phyloP scores from a whole-genome alignment of 768 basidiomycete genomes.

The Naganishia vishniacii region DNA sequence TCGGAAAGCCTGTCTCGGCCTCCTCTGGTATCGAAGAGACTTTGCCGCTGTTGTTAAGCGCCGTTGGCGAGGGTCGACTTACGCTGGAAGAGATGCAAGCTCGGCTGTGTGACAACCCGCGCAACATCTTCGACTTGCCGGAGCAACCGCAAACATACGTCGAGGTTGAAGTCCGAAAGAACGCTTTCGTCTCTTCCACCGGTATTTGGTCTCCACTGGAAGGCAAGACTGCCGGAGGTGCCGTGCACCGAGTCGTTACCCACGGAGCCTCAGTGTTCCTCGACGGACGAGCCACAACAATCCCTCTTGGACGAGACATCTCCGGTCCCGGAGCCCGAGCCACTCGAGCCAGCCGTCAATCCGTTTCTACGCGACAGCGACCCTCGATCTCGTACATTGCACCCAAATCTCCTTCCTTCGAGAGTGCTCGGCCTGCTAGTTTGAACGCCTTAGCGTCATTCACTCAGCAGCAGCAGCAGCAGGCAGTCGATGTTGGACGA shows the following conservation, averaged over 20 bases:
- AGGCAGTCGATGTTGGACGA: constrained; percentile 39
- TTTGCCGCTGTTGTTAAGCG: constrained; percentile 77
- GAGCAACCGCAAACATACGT: constrained; percentile 81
- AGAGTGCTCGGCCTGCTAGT: constrained; percentile 29
- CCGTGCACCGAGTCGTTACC: constrained; percentile 82
- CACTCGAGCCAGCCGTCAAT: constrained; percentile 45
- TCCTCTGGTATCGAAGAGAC: constrained; percentile 81
- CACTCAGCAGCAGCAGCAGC: background rate
- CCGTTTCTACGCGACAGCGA: constrained; percentile 40
- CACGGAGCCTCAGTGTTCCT: constrained; percentile 83
- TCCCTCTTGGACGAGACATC: constrained; percentile 52
- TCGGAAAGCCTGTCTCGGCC: constrained; percentile 59
- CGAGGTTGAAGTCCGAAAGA: constrained; percentile 78
- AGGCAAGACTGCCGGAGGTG: constrained; percentile 60
- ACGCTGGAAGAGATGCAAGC: constrained; percentile 73
- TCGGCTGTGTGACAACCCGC: constrained; percentile 87
- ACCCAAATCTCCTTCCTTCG: constrained; percentile 23
- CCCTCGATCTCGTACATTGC: constrained; percentile 31
- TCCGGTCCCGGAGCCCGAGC: constrained; percentile 38
- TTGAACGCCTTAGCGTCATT: constrained; percentile 38
- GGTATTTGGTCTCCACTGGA: constrained; percentile 79
- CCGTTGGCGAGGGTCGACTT: constrained; percentile 71
- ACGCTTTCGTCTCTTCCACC: constrained; percentile 54
- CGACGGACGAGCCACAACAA: constrained; percentile 65
- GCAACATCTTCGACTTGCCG: constrained; percentile 81